Conservation (phyloP, 2,329 filamentous ascomycete genomes). For the Neocatenulostroma microsporum region DNA sequence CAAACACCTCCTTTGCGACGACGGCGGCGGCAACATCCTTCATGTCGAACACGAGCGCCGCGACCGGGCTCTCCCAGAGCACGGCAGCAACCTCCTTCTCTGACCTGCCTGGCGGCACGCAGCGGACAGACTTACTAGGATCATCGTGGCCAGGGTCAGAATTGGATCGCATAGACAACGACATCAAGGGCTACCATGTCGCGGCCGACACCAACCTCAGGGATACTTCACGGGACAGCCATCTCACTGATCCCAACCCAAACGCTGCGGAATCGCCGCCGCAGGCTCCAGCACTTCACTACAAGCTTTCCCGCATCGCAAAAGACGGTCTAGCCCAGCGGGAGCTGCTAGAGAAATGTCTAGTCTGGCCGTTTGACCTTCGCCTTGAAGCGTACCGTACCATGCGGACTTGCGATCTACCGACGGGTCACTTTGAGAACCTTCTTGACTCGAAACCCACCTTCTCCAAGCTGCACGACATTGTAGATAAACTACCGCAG, state of each 20-base stretch:
- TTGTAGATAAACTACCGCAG: conserved; percentile 4
- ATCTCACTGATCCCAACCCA: no score
- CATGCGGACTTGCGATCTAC: conserved; percentile 12
- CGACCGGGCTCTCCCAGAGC: no score
- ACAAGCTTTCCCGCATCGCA: conserved; percentile 7
- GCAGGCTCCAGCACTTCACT: conserved; percentile 1
- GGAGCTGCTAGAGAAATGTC: conserved; percentile 11
- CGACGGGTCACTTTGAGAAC: conserved; percentile 6
- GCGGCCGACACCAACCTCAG: no score
- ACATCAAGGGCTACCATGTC: no score
- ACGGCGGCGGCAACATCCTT: conserved; percentile 5
- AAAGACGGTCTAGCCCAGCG: conserved; percentile 11
- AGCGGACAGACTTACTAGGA: no score
- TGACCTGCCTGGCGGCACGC: neutral
- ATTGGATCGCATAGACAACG: no score
- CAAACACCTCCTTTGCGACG: conserved; percentile 7
- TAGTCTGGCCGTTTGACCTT: conserved; percentile 14
- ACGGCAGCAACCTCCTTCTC: conserved; percentile 3
- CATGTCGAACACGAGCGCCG: conserved; percentile 4
- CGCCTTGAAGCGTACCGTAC: conserved; percentile 18
- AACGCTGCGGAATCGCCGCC: no score
- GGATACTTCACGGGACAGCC: no score
- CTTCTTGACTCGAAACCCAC: conserved; percentile 9
- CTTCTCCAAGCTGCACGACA: conserved; percentile 8
- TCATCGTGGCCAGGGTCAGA: no score